A percentile compares a stretch with the other conserved stretches of the same genome.
Conservation (phyloP, 768 basidiomycete genomes). For the Phylloporus rhodoxanthus region DNA sequence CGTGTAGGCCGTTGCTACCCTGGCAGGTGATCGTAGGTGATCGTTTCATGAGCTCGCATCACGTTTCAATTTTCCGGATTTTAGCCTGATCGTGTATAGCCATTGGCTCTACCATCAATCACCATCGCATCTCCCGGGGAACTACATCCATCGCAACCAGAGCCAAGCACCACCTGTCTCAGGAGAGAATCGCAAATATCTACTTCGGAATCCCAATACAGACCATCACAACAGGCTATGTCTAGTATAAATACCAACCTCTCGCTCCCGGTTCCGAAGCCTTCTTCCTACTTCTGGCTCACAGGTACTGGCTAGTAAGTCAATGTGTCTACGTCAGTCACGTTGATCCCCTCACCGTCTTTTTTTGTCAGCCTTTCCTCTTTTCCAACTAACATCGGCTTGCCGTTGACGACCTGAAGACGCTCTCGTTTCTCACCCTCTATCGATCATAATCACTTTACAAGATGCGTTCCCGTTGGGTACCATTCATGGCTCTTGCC, state of each 20-base stretch:
- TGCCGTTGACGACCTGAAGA: neutral
- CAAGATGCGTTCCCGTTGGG: neutral
- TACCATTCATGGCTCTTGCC: neutral
- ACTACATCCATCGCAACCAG: too few relatives aligned
- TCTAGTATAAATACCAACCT: neutral
- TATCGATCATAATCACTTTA: neutral
- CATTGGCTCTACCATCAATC: too few relatives aligned
- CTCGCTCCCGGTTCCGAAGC: neutral
- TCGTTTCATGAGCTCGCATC: neutral
- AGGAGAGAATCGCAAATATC: too few relatives aligned
- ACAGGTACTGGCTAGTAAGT: conserved; percentile 1
- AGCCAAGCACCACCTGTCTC: neutral
- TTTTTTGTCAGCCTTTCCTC: too few relatives aligned
- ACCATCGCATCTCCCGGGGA: too few relatives aligned
- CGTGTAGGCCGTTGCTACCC: neutral
- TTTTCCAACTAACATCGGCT: neutral
- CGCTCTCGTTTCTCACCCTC: neutral
- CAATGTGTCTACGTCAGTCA: neutral
- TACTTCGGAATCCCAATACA: neutral
- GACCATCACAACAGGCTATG: neutral
- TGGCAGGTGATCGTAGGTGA: neutral
- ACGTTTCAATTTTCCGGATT: neutral
- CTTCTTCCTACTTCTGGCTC: neutral
- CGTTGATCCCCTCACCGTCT: neutral
- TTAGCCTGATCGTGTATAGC: too few relatives aligned